Evolutionary conservation across 805 yeast species (phyloP).

Genomic region (Metschnikowia peoriensis): DNA sequence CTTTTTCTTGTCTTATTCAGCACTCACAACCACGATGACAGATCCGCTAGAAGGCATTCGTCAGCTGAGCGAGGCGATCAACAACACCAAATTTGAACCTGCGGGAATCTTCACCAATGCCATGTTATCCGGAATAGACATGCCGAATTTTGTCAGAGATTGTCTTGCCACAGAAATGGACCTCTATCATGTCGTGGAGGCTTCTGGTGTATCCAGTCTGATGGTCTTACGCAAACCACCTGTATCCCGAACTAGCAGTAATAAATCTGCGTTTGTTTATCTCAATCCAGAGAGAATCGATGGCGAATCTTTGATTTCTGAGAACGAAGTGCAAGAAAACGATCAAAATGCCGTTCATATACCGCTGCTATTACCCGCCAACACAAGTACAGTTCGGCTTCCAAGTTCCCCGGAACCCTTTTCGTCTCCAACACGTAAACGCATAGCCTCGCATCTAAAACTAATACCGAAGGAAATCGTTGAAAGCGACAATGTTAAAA

Average conservation of each 20-base stretch:
- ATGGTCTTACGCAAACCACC: not conserved
- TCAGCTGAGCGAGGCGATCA: slow-evolving; percentile 34
- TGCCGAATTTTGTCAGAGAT: slow-evolving; percentile 59
- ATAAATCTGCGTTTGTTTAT: slow-evolving; percentile 4
- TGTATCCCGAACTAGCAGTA: not conserved
- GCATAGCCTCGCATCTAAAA: slow-evolving; percentile 5
- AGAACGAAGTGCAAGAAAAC: slow-evolving; percentile 30
- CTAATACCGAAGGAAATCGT: slow-evolving; percentile 10
- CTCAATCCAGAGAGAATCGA: slow-evolving; percentile 42
- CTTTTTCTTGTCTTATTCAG: not conserved
- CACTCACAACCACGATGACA: slow-evolving; percentile 2
- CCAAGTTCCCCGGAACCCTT: slow-evolving; percentile 2
- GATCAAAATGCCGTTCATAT: slow-evolving; percentile 28
- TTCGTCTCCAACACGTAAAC: slow-evolving; percentile 17
- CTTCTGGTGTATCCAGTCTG: slow-evolving; percentile 26
- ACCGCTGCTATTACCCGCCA: slow-evolving; percentile 20
- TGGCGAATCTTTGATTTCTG: slow-evolving; percentile 40
- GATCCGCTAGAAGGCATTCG: slow-evolving; percentile 13
- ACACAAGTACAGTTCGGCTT: not conserved
- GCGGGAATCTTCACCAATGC: slow-evolving; percentile 71
- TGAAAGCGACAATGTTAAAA: slow-evolving; percentile 38
- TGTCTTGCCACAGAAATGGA: slow-evolving; percentile 52
- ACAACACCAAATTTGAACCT: slow-evolving; percentile 46
- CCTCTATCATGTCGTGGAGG: slow-evolving; percentile 43
- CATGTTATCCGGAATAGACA: slow-evolving; percentile 48